phyloP scores from a whole-genome alignment of 345 rosid species.

The Ceriops tagal region DNA sequence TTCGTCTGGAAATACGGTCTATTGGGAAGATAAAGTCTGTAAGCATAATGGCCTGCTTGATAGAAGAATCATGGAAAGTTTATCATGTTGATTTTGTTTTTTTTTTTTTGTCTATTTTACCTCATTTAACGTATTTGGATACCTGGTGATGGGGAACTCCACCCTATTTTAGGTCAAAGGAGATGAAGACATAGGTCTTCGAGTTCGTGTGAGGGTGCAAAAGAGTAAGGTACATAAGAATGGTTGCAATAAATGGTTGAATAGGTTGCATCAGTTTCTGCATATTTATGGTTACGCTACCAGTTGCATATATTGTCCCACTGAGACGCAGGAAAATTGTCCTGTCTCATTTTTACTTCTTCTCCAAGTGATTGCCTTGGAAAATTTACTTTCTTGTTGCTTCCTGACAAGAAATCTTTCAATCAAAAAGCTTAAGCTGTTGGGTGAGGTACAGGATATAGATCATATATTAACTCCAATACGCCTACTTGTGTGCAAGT shows the following conservation, averaged over 20 bases:
- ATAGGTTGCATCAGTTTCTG: background rate
- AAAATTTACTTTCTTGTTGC: too few species aligned
- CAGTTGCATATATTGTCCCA: background rate
- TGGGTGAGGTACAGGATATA: background rate
- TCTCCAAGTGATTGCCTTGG: background rate
- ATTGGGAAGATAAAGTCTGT: slow-evolving; percentile 98
- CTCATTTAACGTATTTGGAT: slow-evolving; percentile 2
- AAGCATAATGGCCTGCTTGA: slow-evolving; percentile 31
- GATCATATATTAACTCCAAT: background rate
- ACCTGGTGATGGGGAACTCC: slow-evolving; percentile 7
- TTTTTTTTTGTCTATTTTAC: slow-evolving; percentile 8
- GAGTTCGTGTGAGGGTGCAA: slow-evolving; percentile 92
- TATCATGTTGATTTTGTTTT: background rate
- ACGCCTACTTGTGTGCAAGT: too few species aligned
- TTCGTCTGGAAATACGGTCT: slow-evolving; percentile 86
- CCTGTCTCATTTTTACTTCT: background rate
- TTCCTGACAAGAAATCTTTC: too few species aligned
- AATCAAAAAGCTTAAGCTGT: too few species aligned
- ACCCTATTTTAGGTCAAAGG: slow-evolving; percentile 59
- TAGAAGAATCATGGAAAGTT: background rate
- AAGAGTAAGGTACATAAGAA: slow-evolving; percentile 77
- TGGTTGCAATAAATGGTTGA: slow-evolving; percentile 15
- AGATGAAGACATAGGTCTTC: slow-evolving; percentile 86
- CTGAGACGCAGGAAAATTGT: background rate
- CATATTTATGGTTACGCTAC: background rate